Evolutionary conservation across 192 early-diverging fungal genomes (phyloP), one percentile per base, ranked within the genome.

Genomic region (Coemansia sp.): DNA sequence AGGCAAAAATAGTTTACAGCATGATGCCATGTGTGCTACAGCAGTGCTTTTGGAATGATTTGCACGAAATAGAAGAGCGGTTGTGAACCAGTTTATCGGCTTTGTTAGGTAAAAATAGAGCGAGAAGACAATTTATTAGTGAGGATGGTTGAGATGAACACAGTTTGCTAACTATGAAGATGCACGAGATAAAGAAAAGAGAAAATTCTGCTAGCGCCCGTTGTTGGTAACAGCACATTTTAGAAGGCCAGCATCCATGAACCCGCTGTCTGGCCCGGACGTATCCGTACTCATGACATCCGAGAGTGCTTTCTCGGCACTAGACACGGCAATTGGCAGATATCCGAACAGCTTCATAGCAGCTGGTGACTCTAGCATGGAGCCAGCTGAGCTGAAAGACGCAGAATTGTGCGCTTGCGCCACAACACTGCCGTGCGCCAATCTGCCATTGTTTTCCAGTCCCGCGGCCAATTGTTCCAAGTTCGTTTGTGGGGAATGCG

Each of bases 311-410:
- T 75, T 65, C 7, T 55, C 61, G 28, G 43, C 28, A 14, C 35
- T 58, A 8, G 58, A 40, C 11, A 55, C 43, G 38, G 26, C 45
- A 5, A 71, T 45, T 1, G 70, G 75, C 16, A 37, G 46, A 34
- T 69, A 67, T 0, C 74, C 69, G n/a, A 60, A 42, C 36, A 40
- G 53, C 23, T 48, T 62, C 43, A 28, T 60, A 1, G 64, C 28
- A 1, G 61, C 24, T 10, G 43, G 37, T 5, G 65, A 34, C 21
- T 76, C 74, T 18, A 53, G 56, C 3, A 58, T 39, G 2, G 70
- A 77, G 26, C 71, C 62, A 9, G 59, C 53, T 6, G 74, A 68
- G 58, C 74, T 76, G 23, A 42, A 24, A n/a, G 74, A 71, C 26
- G 46, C 53, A 4, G 58, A 51, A 23, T 60, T 50, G 10, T 38